Conservation (phyloP, 78 protist species). For the Fonticula alba region DNA sequence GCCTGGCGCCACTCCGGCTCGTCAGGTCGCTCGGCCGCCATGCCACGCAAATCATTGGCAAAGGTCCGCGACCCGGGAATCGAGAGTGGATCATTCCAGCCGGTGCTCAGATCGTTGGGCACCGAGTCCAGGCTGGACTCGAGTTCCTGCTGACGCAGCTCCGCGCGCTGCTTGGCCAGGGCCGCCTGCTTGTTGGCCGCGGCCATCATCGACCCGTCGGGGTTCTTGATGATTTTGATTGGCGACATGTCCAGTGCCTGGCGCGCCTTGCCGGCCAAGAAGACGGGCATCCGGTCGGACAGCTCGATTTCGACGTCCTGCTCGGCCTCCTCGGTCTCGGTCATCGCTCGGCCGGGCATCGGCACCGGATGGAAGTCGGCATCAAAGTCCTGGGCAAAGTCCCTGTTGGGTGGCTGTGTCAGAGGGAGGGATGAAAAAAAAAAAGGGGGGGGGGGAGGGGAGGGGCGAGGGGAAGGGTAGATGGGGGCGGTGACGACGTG, state of each 20-base stretch:
- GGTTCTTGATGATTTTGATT: conserved; percentile 72
- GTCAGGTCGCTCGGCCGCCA: conserved; percentile 14
- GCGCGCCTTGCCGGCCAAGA: conserved; percentile 46
- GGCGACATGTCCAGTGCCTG: conserved; percentile 47
- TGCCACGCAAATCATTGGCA: conserved; percentile 25
- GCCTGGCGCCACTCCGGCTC: conserved; percentile 52
- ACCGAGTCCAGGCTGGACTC: conserved; percentile 42
- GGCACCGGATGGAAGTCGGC: too few relatives aligned
- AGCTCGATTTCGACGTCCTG: conserved; percentile 79
- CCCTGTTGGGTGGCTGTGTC: too few relatives aligned
- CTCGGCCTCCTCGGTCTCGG: conserved; percentile 23
- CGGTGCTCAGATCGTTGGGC: conserved; percentile 44
- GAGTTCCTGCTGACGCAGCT: conserved; percentile 44
- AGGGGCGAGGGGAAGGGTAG: too few relatives aligned
- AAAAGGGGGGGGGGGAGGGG: too few relatives aligned
- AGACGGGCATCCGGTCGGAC: conserved; percentile 71
- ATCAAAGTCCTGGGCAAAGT: too few relatives aligned
- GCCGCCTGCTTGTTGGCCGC: conserved; percentile 68
- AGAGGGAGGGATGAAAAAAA: too few relatives aligned
- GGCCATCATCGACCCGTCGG: conserved; percentile 81
- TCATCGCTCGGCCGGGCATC: neutral
- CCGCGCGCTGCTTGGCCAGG: conserved; percentile 71
- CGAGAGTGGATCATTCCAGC: conserved; percentile 71
- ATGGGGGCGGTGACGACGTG: too few relatives aligned
- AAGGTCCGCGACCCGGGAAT: conserved; percentile 44